phyloP scores from a whole-genome alignment of 139 green algal genomes.

The Haematococcus sp. region DNA sequence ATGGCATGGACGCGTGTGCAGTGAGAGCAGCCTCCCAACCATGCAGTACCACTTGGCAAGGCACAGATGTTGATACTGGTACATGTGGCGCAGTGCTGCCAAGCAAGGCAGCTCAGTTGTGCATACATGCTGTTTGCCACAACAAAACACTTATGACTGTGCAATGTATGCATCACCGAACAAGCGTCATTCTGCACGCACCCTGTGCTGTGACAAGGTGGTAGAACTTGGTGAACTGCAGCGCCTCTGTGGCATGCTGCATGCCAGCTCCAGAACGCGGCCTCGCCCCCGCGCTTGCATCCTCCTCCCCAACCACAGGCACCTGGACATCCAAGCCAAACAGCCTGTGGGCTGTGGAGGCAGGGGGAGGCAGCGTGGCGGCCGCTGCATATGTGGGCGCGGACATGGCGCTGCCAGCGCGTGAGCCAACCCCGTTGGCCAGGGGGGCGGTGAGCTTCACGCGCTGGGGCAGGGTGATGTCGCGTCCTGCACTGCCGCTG shows the following conservation, averaged over 20 bases:
- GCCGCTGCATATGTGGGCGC: neutral
- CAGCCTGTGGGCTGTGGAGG: constrained; percentile 49
- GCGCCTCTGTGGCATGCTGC: constrained; percentile 28
- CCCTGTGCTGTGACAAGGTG: constrained; percentile 65
- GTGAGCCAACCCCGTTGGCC: neutral
- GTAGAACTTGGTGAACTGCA: constrained; percentile 73
- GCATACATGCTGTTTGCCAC: too few relatives aligned
- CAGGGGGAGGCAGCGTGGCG: neutral
- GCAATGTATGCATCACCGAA: neutral
- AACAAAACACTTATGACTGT: too few relatives aligned
- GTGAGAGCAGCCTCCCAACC: too few relatives aligned
- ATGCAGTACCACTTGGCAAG: too few relatives aligned
- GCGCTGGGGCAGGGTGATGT: constrained; percentile 16
- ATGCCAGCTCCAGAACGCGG: too few relatives aligned
- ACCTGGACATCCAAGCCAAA: constrained; percentile 70
- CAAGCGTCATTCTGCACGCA: constrained; percentile 3
- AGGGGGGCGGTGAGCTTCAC: constrained; percentile 1
- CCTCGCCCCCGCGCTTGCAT: neutral
- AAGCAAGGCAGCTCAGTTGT: too few relatives aligned
- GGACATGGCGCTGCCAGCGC: neutral
- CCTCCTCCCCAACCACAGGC: constrained; percentile 1
- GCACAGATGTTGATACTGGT: too few relatives aligned
- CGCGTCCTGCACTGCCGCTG: neutral
- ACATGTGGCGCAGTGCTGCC: too few relatives aligned
- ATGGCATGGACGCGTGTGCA: neutral